These are phyloP conservation scores for Blastocystis sp. DNA, from an alignment of 352 stramenopile genomes.

Conservation along the genomic window DNA sequence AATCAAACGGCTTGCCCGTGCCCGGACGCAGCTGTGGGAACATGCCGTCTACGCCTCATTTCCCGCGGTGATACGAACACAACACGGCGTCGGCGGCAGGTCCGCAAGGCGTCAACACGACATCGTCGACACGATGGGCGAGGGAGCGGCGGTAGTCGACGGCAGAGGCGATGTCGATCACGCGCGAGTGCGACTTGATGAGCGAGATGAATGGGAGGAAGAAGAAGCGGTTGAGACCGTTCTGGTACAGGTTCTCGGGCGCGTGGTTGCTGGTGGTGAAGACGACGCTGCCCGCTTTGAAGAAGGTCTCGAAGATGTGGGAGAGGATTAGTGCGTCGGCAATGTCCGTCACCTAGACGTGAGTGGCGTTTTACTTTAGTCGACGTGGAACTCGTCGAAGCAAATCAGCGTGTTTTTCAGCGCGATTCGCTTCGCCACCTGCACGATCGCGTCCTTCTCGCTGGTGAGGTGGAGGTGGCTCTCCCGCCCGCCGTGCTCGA, in stretches of 20 bases:
- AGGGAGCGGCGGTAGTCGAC: slow-evolving; percentile 59
- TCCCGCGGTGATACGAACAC: background rate
- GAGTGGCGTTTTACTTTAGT: background rate
- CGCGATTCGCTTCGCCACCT: slow-evolving; percentile 67
- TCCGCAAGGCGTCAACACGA: slow-evolving; percentile 45
- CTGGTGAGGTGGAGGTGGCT: slow-evolving; percentile 78
- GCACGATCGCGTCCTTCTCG: slow-evolving; percentile 69
- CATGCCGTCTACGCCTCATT: slow-evolving; percentile 13
- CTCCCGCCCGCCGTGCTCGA: slow-evolving; percentile 77
- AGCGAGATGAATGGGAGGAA: slow-evolving; percentile 91
- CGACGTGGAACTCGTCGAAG: slow-evolving; percentile 69
- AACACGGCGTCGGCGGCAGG: slow-evolving; percentile 37
- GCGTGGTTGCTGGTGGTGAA: slow-evolving; percentile 90
- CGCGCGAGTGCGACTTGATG: slow-evolving; percentile 75
- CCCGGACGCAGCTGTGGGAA: slow-evolving; percentile 49
- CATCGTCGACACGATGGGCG: slow-evolving; percentile 62
- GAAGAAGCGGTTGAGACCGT: slow-evolving; percentile 89
- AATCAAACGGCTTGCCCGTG: background rate
- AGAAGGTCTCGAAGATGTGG: slow-evolving; percentile 88
- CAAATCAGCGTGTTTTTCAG: slow-evolving; percentile 45
- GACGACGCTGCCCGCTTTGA: slow-evolving; percentile 83
- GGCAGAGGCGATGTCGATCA: slow-evolving; percentile 54
- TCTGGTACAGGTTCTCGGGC: slow-evolving; percentile 87
- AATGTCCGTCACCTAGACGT: slow-evolving; percentile 96
- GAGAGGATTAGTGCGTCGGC: slow-evolving; percentile 91